Evolutionary conservation across 1,284 basidiomycete species (phyloP), one percentile per base, ranked within the genome.

Genomic region (Meira miltonrushii): DNA sequence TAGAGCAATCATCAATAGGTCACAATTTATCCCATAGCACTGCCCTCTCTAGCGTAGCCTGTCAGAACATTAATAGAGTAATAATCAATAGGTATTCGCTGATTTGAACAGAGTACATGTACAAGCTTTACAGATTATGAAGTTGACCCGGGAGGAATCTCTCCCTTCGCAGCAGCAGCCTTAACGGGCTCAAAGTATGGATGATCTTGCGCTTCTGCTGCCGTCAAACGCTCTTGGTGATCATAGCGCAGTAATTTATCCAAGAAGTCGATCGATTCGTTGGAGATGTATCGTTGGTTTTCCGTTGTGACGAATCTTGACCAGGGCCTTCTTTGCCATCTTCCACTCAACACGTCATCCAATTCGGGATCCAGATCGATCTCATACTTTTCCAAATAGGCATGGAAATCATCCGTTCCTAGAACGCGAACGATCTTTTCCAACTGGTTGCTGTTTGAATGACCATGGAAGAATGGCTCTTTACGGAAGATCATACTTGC

Each of bases 401-500:
- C 83, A 78, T 91, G 95, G 19, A 98, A 82, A 73, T 93, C 93
- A 70, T 97, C 94, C 5, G 94, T 97, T 19, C 94, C 94, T 55
- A 98, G 84, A 51, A 98, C 93, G 81, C 96, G 96, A 60, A 92
- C 88, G 67, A 98, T 98, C 50, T 53, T 97, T 74, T 97, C 94
- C 52, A 98, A 82, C 78, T 98, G 94, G 81, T 98, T 95, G 77
- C 94, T 95, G 80, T 98, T 98, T 81, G 97, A 93, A 78, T 96
- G 93, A 12, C 94, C 94, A 77, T 98, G 94, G 85, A 98, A 98
- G 83, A 98, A 95, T 12, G 94, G 94, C 78, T 98, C 94, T 81
- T 97, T 97, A 69, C 94, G 86, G 85, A 98, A 97, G 77, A 98
- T 98, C 97, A 78, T 78, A 50, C 65, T 68, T 12, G 75, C 75